These are phyloP conservation scores for Bipolaris victoriae DNA, from an alignment of 2,329 filamentous ascomycete species.

Conservation along the genomic window DNA sequence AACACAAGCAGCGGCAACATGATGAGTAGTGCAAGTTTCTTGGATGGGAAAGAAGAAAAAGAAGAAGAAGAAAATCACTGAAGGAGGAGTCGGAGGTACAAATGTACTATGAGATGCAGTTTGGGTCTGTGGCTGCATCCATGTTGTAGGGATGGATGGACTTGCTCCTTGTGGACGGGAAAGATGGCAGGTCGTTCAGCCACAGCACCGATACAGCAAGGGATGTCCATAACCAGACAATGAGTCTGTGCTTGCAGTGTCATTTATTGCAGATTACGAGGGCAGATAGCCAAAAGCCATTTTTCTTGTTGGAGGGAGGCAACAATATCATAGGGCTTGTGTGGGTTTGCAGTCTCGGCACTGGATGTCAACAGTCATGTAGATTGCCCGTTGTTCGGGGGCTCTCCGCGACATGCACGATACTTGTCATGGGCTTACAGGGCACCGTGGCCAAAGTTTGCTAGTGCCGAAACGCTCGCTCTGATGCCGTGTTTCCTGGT, in stretches of 20 bases:
- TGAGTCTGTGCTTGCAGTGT: background rate
- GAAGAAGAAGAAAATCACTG: background rate
- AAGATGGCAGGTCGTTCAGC: background rate
- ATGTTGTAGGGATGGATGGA: background rate
- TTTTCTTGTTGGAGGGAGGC: background rate
- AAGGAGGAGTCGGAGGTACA: background rate
- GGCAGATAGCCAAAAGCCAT: background rate
- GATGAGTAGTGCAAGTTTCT: conserved; percentile 8
- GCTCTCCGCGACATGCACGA: background rate
- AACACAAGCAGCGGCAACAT: conserved; percentile 8
- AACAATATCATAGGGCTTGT: background rate
- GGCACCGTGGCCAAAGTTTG: background rate
- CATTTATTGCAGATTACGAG: background rate
- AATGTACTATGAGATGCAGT: background rate
- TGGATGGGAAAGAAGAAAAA: background rate
- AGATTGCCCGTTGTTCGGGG: background rate
- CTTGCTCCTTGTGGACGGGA: background rate
- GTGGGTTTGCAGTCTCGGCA: background rate
- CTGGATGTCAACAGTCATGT: background rate
- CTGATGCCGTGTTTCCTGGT: background rate
- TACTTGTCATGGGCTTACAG: background rate
- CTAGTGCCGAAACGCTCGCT: background rate
- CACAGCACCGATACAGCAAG: background rate
- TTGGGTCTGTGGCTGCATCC: background rate
- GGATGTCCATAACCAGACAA: background rate